These are phyloP conservation scores for Zygosaccharomyces siamensis DNA, from an alignment of 805 yeast species.

Conservation along the genomic window DNA sequence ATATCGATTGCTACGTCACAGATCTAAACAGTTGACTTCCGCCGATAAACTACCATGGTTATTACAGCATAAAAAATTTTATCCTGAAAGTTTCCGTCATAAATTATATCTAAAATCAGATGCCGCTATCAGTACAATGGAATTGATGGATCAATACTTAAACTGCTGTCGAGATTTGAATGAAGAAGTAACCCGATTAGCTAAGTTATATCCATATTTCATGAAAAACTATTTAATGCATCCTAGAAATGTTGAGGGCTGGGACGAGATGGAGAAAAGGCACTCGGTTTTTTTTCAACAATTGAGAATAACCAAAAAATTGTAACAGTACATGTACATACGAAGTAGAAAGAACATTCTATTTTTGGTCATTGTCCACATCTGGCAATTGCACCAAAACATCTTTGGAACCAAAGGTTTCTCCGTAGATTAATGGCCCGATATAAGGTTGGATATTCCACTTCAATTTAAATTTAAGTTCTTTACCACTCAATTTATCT, in stretches of 20 bases:
- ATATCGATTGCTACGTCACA: slow-evolving; percentile 20
- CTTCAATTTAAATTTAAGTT: slow-evolving; percentile 64
- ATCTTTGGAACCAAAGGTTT: slow-evolving; percentile 33
- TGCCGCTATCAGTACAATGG: slow-evolving; percentile 10
- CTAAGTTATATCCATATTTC: slow-evolving; percentile 29
- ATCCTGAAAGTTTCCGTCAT: slow-evolving; percentile 25
- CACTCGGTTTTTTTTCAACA: slow-evolving; percentile 17
- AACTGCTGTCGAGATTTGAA: slow-evolving; percentile 16
- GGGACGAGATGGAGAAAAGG: slow-evolving; percentile 23
- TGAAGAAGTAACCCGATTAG: slow-evolving; percentile 17
- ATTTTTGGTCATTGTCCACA: not conserved
- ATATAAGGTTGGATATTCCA: slow-evolving; percentile 93
- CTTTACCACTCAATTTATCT: slow-evolving; percentile 50
- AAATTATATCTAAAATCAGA: slow-evolving; percentile 29
- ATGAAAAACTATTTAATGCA: slow-evolving; percentile 32
- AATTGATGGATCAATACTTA: slow-evolving; percentile 26
- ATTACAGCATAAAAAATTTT: slow-evolving; percentile 18
- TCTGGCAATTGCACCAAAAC: not conserved
- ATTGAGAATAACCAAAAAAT: slow-evolving; percentile 16
- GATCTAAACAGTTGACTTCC: slow-evolving; percentile 12
- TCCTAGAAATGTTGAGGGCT: slow-evolving; percentile 21
- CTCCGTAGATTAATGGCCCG: slow-evolving; percentile 74
- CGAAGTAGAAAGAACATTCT: not conserved
- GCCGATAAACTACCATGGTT: slow-evolving; percentile 20
- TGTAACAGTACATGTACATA: slow-evolving; percentile 4